A percentile compares a stretch with the other conserved stretches of the same genome.
These are phyloP conservation scores for Erysimum cheiranthoides DNA, from an alignment of 345 rosid genomes.

Conservation along the genomic window DNA sequence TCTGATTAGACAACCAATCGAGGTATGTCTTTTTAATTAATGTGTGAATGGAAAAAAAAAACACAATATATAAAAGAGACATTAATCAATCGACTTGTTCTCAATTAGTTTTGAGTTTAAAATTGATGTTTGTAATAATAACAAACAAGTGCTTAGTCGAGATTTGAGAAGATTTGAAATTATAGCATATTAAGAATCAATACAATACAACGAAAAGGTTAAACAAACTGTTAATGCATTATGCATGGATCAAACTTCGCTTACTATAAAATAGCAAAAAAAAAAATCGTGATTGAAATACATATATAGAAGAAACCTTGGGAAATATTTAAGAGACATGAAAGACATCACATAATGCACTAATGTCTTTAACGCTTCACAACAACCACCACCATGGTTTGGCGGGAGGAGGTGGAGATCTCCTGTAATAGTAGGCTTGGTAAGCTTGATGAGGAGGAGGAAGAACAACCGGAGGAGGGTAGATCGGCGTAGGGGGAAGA, in stretches of 20 bases:
- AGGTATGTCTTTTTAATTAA: too few species aligned
- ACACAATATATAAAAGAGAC: too few species aligned
- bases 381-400: slow-evolving; percentile 43
- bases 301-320: slow-evolving; percentile 10
- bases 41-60: too few species aligned
- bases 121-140: too few species aligned
- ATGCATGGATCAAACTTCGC: slow-evolving; percentile 29
- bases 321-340: slow-evolving; percentile 4
- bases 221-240: background rate
- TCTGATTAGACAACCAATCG: too few species aligned
- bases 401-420: slow-evolving; percentile 32
- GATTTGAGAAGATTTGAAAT: background rate
- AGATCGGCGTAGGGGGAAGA: background rate
- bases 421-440: slow-evolving; percentile 39
- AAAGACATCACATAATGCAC: slow-evolving; percentile 24
- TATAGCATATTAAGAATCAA: slow-evolving; percentile 10
- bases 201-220: background rate
- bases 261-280: slow-evolving; percentile 16
- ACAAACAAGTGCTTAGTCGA: background rate
- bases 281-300: background rate
- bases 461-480: slow-evolving; percentile 15
- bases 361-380: slow-evolving; percentile 23
- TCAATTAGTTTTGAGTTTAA: too few species aligned
- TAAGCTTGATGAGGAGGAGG: slow-evolving; percentile 35
- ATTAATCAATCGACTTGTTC: too few species aligned